These are phyloP conservation scores for Vigna radiata DNA, from an alignment of 306 rosid genomes.

Conservation along the genomic window DNA sequence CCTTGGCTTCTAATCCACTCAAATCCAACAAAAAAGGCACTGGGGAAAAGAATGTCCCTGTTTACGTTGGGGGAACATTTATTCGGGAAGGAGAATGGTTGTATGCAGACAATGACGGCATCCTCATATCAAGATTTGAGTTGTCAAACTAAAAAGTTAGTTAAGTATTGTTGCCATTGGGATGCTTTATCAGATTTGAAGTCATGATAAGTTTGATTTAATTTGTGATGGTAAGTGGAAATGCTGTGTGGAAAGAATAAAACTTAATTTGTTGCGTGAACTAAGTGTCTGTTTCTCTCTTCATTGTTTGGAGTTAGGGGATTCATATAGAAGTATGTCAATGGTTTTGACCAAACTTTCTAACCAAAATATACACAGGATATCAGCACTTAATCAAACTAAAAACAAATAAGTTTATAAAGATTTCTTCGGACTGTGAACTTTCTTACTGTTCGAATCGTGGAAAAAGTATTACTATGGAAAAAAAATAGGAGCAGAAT, in stretches of 20 bases:
- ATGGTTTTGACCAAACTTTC: background rate
- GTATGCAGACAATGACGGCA: slow-evolving; percentile 75
- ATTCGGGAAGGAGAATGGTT: slow-evolving; percentile 85
- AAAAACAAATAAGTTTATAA: background rate
- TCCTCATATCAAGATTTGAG: slow-evolving; percentile 54
- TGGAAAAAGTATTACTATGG: background rate
- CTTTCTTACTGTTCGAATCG: background rate
- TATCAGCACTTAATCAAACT: background rate
- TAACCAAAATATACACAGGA: too few relatives aligned
- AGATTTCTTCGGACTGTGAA: too few relatives aligned
- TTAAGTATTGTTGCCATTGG: background rate
- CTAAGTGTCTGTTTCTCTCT: background rate
- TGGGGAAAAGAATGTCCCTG: slow-evolving; percentile 61
- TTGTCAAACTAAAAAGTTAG: slow-evolving; percentile 38
- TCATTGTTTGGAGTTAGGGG: too few relatives aligned
- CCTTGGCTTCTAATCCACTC: slow-evolving; percentile 73
- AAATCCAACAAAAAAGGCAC: slow-evolving; percentile 63
- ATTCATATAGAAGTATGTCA: background rate
- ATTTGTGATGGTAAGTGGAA: background rate
- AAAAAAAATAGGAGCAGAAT: background rate
- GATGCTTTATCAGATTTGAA: background rate
- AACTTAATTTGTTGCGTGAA: background rate
- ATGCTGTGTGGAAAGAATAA: background rate
- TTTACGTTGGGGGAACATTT: slow-evolving; percentile 66
- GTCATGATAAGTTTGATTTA: background rate